Percentiles rank a stretch among this genome's conserved stretches.
Conservation (phyloP, 2,329 filamentous ascomycete species). For the Allantophomopsis lycopodina region DNA sequence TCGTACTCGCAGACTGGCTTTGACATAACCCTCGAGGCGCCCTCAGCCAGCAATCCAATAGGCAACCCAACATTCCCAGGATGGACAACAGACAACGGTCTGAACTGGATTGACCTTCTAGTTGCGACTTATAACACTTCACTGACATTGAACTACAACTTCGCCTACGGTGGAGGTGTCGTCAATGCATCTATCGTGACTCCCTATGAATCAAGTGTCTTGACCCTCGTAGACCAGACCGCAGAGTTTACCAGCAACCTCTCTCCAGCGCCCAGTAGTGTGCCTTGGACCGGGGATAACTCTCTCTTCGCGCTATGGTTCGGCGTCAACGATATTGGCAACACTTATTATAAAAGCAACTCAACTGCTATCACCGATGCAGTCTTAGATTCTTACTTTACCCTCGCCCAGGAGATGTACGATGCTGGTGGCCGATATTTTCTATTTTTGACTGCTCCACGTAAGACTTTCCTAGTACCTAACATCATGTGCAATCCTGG, state of each 20-base stretch:
- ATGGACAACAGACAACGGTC: constrained; percentile 28
- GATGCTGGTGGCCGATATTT: constrained; percentile 41
- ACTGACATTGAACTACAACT: constrained; percentile 32
- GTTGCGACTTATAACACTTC: constrained; percentile 28
- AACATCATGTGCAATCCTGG: too few species aligned
- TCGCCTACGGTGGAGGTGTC: constrained; percentile 32
- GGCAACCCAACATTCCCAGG: constrained; percentile 26
- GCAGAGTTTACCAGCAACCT: constrained; percentile 25
- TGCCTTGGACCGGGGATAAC: constrained; percentile 21
- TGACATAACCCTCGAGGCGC: constrained; percentile 18
- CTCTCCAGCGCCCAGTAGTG: constrained; percentile 9
- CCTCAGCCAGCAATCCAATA: constrained; percentile 21
- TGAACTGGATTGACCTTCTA: constrained; percentile 40
- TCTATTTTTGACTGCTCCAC: constrained; percentile 43
- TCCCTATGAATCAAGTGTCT: constrained; percentile 21
- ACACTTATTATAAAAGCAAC: constrained; percentile 24
- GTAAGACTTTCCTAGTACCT: constrained; percentile 18
- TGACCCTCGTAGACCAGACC: constrained; percentile 22
- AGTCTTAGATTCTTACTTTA: constrained; percentile 27
- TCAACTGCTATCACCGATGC: constrained; percentile 16
- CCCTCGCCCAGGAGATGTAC: constrained; percentile 31
- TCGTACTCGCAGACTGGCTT: constrained; percentile 26
- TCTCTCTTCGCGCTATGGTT: constrained; percentile 35
- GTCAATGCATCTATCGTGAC: constrained; percentile 22
- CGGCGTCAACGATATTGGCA: constrained; percentile 41